phyloP scores from a whole-genome alignment of 2,329 filamentous ascomycete species.

The Didymella exigua region DNA sequence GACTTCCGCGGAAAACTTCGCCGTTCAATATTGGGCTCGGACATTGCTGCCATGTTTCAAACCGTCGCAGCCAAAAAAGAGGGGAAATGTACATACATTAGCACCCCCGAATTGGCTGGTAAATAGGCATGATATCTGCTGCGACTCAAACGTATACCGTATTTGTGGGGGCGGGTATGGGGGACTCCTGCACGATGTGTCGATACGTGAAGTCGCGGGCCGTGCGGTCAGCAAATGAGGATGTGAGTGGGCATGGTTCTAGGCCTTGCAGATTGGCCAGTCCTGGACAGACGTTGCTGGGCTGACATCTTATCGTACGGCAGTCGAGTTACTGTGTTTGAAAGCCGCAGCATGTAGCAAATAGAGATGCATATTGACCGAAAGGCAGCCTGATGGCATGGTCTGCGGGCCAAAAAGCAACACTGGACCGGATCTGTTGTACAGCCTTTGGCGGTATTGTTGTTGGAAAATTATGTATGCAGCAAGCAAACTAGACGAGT shows the following conservation, averaged over 20 bases:
- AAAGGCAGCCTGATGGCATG: background rate
- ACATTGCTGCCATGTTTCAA: background rate
- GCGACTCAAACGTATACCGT: too few species aligned
- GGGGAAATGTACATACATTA: too few species aligned
- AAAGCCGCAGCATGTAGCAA: background rate
- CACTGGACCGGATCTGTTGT: background rate
- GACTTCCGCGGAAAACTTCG: background rate
- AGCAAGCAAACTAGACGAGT: background rate
- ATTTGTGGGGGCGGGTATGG: background rate
- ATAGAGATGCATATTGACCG: background rate
- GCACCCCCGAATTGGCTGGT: too few species aligned
- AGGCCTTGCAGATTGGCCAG: background rate
- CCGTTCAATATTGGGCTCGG: too few species aligned
- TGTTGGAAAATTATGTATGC: background rate
- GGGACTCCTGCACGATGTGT: background rate
- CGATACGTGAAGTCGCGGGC: too few species aligned
- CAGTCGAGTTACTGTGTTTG: background rate
- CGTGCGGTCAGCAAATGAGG: background rate
- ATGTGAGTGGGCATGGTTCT: background rate
- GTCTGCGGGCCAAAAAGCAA: background rate
- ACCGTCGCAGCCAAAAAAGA: too few species aligned
- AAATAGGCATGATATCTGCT: too few species aligned
- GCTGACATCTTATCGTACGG: background rate
- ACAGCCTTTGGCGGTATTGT: background rate
- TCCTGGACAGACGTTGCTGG: background rate